These are phyloP conservation scores for Raphanus sativus DNA, from an alignment of 345 rosid species.

Conservation along the genomic window DNA sequence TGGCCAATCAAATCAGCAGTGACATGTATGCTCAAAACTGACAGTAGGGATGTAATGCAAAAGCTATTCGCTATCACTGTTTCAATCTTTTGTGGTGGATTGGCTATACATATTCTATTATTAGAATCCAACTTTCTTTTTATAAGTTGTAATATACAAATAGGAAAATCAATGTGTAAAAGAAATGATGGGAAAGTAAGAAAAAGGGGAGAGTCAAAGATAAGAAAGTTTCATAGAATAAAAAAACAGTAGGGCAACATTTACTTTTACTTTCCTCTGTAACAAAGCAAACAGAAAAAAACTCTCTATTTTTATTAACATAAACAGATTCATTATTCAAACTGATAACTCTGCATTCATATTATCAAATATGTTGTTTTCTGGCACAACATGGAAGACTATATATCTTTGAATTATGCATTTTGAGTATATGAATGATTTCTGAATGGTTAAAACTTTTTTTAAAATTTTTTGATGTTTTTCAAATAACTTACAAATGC, in stretches of 20 bases:
- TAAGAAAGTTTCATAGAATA: conserved; percentile 4
- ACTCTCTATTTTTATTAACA: background rate
- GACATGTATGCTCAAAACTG: background rate
- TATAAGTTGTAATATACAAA: background rate
- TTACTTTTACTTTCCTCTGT: background rate
- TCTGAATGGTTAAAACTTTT: too few species aligned
- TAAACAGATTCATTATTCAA: too few species aligned
- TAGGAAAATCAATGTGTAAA: background rate
- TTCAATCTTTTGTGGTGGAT: background rate
- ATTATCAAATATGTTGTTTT: too few species aligned
- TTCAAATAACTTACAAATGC: too few species aligned
- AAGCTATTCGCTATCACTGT: background rate
- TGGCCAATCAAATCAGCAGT: conserved; percentile 4
- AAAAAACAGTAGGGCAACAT: background rate
- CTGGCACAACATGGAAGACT: too few species aligned
- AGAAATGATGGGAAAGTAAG: background rate
- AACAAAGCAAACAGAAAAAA: background rate
- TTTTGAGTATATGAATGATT: too few species aligned
- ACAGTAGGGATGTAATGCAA: background rate
- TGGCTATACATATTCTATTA: background rate
- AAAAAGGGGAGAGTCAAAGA: conserved; percentile 3
- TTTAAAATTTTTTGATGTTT: too few species aligned
- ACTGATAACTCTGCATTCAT: too few species aligned
- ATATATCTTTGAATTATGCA: too few species aligned
- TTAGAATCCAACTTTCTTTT: conserved; percentile 10